Evolutionary conservation across 805 yeast genomes (phyloP).

Genomic region (Pichia occidentalis): DNA sequence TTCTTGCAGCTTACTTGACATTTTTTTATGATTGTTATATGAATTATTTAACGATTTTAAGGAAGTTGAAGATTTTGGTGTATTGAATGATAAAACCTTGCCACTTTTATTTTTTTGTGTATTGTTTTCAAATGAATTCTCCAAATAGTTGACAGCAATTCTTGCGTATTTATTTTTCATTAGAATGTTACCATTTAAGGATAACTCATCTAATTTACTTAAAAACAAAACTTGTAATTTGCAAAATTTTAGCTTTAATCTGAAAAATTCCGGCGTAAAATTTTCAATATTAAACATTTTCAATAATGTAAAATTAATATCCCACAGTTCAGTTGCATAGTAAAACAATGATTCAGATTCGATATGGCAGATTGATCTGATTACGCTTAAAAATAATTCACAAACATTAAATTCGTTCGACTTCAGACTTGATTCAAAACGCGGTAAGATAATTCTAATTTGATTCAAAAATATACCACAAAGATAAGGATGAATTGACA

Average conservation of each 20-base stretch:
- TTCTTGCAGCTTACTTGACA: constrained; percentile 14
- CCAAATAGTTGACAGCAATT: constrained; percentile 30
- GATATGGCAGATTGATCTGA: constrained; percentile 24
- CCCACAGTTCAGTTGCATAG: constrained; percentile 24
- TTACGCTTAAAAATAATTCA: constrained; percentile 25
- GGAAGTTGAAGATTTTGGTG: neutral
- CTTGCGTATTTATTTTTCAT: constrained; percentile 30
- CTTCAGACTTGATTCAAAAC: constrained; percentile 22
- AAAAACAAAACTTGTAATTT: constrained; percentile 26
- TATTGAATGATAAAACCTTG: constrained; percentile 3
- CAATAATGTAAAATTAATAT: constrained; percentile 21
- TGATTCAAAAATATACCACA: constrained; percentile 22
- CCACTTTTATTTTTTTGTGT: neutral
- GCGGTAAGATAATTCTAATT: constrained; percentile 17
- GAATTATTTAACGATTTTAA: too few relatives aligned
- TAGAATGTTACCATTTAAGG: constrained; percentile 26
- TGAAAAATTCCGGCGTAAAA: constrained; percentile 20
- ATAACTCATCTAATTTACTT: constrained; percentile 23
- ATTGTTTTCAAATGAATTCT: constrained; percentile 24
- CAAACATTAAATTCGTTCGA: constrained; percentile 23
- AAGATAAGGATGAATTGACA: constrained; percentile 41
- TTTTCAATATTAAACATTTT: constrained; percentile 21
- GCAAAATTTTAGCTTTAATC: constrained; percentile 28
- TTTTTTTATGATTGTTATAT: constrained; percentile 2
- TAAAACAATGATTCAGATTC: constrained; percentile 25